These are phyloP conservation scores for Berberis vulgaris DNA, from an alignment of 164 flowering plant species.

Conservation along the genomic window DNA sequence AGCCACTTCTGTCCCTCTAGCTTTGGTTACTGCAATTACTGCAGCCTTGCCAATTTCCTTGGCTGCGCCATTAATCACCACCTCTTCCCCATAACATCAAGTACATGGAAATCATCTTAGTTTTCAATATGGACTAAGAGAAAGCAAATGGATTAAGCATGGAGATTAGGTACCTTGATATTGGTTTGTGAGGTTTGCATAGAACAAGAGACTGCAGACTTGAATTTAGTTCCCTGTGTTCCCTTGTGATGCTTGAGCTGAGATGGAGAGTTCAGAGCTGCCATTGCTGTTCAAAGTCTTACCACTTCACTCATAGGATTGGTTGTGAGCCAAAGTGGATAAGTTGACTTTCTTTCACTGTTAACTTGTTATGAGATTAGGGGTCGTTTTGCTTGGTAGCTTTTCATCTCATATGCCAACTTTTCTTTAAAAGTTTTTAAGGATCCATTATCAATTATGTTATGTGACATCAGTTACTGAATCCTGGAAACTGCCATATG, in stretches of 20 bases:
- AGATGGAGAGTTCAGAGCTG: slow-evolving; percentile 42
- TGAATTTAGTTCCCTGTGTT: slow-evolving; percentile 14
- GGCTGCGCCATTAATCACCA: slow-evolving; percentile 80
- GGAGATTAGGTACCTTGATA: slow-evolving; percentile 41
- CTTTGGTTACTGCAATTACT: slow-evolving; percentile 67
- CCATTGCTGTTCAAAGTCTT: slow-evolving; percentile 33
- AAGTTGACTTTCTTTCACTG: slow-evolving; percentile 2
- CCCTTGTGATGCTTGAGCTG: slow-evolving; percentile 15
- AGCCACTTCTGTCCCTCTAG: slow-evolving; percentile 91
- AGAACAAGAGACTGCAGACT: slow-evolving; percentile 41
- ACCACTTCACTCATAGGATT: not conserved
- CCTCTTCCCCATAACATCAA: slow-evolving; percentile 30
- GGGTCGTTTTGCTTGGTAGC: not conserved
- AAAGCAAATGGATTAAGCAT: slow-evolving; percentile 1
- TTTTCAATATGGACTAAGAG: not conserved
- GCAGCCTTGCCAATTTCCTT: slow-evolving; percentile 95
- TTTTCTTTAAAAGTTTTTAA: too few relatives aligned
- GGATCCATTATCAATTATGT: too few relatives aligned
- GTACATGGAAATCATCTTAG: slow-evolving; percentile 6
- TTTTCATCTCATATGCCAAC: too few relatives aligned
- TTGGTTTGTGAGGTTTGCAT: slow-evolving; percentile 51
- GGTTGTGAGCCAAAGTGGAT: slow-evolving; percentile 9
- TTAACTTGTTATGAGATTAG: slow-evolving; percentile 9
- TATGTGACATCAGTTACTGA: too few relatives aligned
- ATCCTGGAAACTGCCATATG: too few relatives aligned